Base-by-base conservation (phyloP, 2,329 filamentous ascomycete species). In the Aspergillus viridinutans region DNA sequence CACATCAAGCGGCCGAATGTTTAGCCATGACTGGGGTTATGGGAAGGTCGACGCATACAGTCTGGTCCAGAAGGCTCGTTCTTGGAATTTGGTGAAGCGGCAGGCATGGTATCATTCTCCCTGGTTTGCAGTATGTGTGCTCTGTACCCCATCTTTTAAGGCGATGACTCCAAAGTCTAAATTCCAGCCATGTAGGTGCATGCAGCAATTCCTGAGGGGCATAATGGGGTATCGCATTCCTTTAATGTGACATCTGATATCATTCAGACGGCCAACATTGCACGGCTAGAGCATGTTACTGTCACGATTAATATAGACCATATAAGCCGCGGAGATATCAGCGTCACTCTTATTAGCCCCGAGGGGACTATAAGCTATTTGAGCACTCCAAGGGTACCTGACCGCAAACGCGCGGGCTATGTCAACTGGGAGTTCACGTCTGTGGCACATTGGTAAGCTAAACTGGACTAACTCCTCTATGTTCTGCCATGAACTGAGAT, bases 381-480 rank as follows among this genome's bases (percentile, higher is more conserved):
- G 53, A 89, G 92, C 4, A 89, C 87, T 10, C 80, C 88, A 1
- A 88, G 94, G 62, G 82, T 82, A 58, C 74, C 84, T 25, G 94
- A 99, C 72, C 78, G 82, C 1, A 83, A 82, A 38, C 70, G 76
- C 0, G 74, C 76, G 21, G 94, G 94, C 8, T 99, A 97, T 72
- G 78, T 87, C 42, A 91, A 97, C 76, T 99, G 94, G 94, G 97
- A 93, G 0, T 99, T 99, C 68, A 99, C 99, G 94, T 94, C 88
- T 60, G 94, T 99, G 38, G 92, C 88, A 61, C 94, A 99, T 72
- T 99, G 92, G 90, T 92, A 81, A 75, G 87, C 43, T 21, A 28
- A 23, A 26, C 25, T 25, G 45, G 23, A 25, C 63, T 70, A 57
- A 70, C 73, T n/a, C 53, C 21, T 10, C 20, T 35, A 26, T 54